Evolutionary conservation across 164 flowering plant genomes (phyloP), one percentile per base, ranked within the genome.

Genomic region (Annona cherimola): DNA sequence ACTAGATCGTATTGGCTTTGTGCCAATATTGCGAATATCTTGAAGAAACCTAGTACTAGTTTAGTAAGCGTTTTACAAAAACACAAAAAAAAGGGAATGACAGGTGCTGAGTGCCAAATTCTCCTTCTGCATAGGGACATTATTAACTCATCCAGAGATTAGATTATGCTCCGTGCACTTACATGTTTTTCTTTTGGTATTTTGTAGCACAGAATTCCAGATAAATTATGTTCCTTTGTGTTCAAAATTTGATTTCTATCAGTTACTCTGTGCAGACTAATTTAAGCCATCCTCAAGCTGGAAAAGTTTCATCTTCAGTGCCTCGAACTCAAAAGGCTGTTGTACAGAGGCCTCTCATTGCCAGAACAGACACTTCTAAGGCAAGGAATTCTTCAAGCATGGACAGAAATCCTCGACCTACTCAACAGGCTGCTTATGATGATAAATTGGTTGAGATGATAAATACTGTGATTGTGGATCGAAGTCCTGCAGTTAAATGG

Each of bases 401-500:
- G 54, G 64, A 18, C 67, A 74, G 55, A 44, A 79, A 73, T 67
- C 65, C 91, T 43, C 88, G 84, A 82, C 76, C 89, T 11, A 45
- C 19, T 59, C 84, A 80, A 79, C 90, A 77, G 55, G 62, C 85
- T 76, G 86, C 80, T 55, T 82, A 81, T 82, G 98, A 93, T 74
- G 67, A 84, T 65, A 93, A 93, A 78, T 75, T 96, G 79, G 89
- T 90, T 70, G 99, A 93, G 73, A 90, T 93, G 95, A 92, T 96
- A 81, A 90, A 89, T 73, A 83, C 89, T 64, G 85, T 82, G 20
- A 93, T 96, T 57, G 88, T 96, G 69, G 99, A 96, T 76, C 84
- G 88, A 81, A 92, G 98, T 79, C 99, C 97, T 74, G 89, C 99
- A 68, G 91, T 96, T 71, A 93, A 90, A 77, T 96, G 99, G 98